Base-by-base conservation (phyloP, 495 filamentous ascomycete genomes). In the Aspergillus mulundensis region DNA sequence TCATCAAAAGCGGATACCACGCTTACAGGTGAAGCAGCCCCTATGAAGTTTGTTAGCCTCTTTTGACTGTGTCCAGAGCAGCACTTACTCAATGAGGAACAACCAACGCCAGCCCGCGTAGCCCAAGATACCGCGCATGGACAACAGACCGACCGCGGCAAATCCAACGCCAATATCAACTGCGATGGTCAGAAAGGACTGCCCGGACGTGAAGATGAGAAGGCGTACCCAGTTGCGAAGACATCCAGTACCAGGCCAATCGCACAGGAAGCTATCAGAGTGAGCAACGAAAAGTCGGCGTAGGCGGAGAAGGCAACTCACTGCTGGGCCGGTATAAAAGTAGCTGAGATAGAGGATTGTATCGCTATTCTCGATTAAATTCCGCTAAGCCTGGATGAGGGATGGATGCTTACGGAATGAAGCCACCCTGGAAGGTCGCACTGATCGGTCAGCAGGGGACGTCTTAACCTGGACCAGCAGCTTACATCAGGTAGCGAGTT, bases 141-240 rank as follows among this genome's bases (percentile, higher is more conserved):
- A 4, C 42, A 44, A 3, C 6, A 44, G 42, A 4, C 42, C 42
- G 20, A 44, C 42, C 1, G 42, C 18, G 1, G 42, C 42, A 24
- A 44, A 44, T 44, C 42, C 42, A 24, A 44, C 42, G 23, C 42
- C 42, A 23, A 44, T 44, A 23, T 44, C 42, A 14, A 44, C 42
- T 44, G 23, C 2, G 1, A 16, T 12, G 8, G 6, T 44, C 5
- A 44, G 42, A 10, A 20, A 21, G 19, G 8, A 23, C 18, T 3
- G 12, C 11, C 32, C n/a, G n/a, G n/a, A n/a, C n/a, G n/a, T n/a
- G n/a, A n/a, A 44, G 20, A 23, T 44, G 11, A 23, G 3, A 20
- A 12, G 12, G 5, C 42, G 2, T 44, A 44, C 42, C 42, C 1
- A 44, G 20, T 15, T 44, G 42, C 2, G 42, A 44, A 23, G 42